Conservation (phyloP, 1,284 basidiomycete genomes). For the Nidula niveotomentosa region DNA sequence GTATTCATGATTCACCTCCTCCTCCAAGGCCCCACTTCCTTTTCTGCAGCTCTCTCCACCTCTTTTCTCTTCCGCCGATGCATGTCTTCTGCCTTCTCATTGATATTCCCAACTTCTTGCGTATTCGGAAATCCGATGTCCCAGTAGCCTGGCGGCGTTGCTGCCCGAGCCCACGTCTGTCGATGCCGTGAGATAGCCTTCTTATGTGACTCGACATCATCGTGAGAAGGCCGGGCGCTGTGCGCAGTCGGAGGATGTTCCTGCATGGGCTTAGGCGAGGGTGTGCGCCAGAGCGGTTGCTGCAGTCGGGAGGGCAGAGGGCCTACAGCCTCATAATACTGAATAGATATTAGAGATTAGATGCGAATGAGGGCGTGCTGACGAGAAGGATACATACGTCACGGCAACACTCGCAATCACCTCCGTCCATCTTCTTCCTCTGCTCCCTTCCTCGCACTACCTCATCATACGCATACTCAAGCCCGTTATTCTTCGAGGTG, state of each 20-base stretch:
- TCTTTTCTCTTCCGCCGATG: conserved; percentile 59
- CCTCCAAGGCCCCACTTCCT: conserved; percentile 34
- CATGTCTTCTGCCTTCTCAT: conserved; percentile 69
- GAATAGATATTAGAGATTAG: conserved; percentile 2
- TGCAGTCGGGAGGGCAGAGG: conserved; percentile 64
- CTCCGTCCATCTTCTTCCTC: conserved; percentile 69
- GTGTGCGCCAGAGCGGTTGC: conserved; percentile 71
- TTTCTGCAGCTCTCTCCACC: conserved; percentile 60
- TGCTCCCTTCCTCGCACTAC: conserved; percentile 72
- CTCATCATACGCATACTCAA: conserved; percentile 70
- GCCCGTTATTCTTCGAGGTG: conserved; percentile 62
- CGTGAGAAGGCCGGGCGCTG: neutral
- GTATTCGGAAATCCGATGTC: conserved; percentile 87
- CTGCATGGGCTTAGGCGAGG: conserved; percentile 30
- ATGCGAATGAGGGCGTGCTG: neutral
- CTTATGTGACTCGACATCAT: conserved; percentile 55
- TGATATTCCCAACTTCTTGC: conserved; percentile 76
- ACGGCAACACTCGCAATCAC: conserved; percentile 83
- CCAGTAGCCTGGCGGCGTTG: conserved; percentile 87
- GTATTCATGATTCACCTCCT: conserved; percentile 5
- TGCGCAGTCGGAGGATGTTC: neutral
- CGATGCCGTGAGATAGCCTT: conserved; percentile 81
- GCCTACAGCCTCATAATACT: conserved; percentile 84
- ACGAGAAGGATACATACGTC: conserved; percentile 50
- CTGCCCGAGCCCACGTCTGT: conserved; percentile 65